Conservation (phyloP, 306 rosid species). For the Pyrus betulifolia region DNA sequence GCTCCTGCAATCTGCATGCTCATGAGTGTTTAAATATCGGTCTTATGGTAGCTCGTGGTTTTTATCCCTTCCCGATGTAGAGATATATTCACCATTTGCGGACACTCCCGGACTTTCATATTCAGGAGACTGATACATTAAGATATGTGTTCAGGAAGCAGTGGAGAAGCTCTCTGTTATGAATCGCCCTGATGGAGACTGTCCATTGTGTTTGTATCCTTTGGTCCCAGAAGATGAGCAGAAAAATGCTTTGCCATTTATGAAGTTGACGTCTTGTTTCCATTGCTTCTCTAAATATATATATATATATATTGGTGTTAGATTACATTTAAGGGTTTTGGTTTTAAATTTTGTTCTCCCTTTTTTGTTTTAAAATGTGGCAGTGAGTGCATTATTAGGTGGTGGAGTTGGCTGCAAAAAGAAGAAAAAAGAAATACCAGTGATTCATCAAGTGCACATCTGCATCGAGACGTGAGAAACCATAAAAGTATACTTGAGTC, state of each 20-base stretch:
- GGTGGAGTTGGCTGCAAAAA: constrained; percentile 76
- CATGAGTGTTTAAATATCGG: not conserved
- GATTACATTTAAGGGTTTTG: constrained; percentile 4
- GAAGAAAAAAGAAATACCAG: constrained; percentile 26
- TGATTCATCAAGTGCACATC: constrained; percentile 22
- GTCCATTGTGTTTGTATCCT: constrained; percentile 73
- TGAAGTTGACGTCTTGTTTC: constrained; percentile 90
- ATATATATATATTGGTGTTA: not conserved
- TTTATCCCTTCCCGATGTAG: not conserved
- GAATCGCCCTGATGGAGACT: constrained; percentile 91
- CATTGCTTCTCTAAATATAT: constrained; percentile 45
- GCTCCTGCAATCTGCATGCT: not conserved
- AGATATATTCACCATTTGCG: not conserved
- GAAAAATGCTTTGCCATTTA: constrained; percentile 44
- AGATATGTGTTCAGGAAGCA: constrained; percentile 56
- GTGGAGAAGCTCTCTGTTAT: constrained; percentile 66
- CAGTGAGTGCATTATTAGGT: constrained; percentile 73
- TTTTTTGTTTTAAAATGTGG: constrained; percentile 19
- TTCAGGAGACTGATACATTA: not conserved
- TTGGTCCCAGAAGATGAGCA: constrained; percentile 50
- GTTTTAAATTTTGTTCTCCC: not conserved
- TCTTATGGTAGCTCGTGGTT: not conserved
- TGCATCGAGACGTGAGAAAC: constrained; percentile 13
- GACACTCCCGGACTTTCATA: not conserved
- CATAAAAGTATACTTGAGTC: constrained; percentile 18